Evolutionary conservation across 495 filamentous ascomycete genomes (phyloP).

Genomic region (Lepraria neglecta): DNA sequence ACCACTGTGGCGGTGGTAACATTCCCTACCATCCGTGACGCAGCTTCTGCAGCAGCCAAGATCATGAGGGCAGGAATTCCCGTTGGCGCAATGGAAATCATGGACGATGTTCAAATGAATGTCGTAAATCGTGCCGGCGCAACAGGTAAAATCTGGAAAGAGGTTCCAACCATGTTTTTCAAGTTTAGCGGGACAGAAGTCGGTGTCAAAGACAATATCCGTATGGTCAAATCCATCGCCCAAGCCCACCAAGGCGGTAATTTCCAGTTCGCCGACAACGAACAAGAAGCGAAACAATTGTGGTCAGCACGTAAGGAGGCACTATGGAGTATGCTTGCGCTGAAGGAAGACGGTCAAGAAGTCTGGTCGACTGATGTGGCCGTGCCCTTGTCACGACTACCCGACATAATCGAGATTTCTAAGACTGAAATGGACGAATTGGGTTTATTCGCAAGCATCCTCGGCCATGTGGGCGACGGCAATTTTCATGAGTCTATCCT

Average conservation of each 20-base stretch:
- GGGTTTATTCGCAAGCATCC: slow-evolving; percentile 75
- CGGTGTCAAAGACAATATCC: slow-evolving; percentile 77
- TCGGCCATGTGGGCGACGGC: slow-evolving; percentile 82
- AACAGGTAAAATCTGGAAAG: slow-evolving; percentile 66
- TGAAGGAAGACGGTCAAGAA: slow-evolving; percentile 52
- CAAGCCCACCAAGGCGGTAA: slow-evolving; percentile 52
- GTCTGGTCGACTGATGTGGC: slow-evolving; percentile 81
- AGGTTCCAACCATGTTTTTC: slow-evolving; percentile 86
- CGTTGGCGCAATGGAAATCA: slow-evolving; percentile 82
- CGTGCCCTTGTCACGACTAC: slow-evolving; percentile 76
- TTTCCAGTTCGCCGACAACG: slow-evolving; percentile 73
- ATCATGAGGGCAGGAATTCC: slow-evolving; percentile 76
- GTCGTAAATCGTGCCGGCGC: slow-evolving; percentile 77
- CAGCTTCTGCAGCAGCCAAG: slow-evolving; percentile 71
- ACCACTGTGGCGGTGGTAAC: slow-evolving; percentile 79
- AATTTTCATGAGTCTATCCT: slow-evolving; percentile 92
- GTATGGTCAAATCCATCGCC: slow-evolving; percentile 61
- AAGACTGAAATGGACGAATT: slow-evolving; percentile 84
- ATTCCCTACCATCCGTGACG: slow-evolving; percentile 70
- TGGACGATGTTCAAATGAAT: slow-evolving; percentile 92
- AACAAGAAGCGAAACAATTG: slow-evolving; percentile 64
- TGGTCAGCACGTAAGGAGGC: slow-evolving; percentile 88
- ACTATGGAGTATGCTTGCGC: slow-evolving; percentile 53
- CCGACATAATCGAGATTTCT: slow-evolving; percentile 82
- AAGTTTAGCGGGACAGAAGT: slow-evolving; percentile 77